phyloP scores from a whole-genome alignment of 306 rosid genomes.

The Trichosanthes cucumerina region DNA sequence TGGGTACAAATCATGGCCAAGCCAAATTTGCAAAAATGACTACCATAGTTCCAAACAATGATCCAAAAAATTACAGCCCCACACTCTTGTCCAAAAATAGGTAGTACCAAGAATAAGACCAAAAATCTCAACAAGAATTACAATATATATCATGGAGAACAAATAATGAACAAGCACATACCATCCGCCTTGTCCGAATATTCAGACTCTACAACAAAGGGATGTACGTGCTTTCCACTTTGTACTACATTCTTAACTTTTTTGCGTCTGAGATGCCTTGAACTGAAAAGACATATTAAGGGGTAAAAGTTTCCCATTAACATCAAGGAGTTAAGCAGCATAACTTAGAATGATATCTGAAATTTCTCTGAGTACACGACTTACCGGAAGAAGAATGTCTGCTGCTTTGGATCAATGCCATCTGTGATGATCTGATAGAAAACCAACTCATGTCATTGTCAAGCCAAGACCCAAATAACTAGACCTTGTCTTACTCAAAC shows the following conservation, averaged over 20 bases:
- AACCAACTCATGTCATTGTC: neutral
- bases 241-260: conserved; percentile 21
- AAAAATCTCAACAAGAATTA: neutral
- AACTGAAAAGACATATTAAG: conserved; percentile 30
- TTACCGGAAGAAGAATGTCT: conserved; percentile 48
- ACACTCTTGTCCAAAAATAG: neutral
- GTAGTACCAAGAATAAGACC: neutral
- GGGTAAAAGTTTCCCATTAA: neutral
- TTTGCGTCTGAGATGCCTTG: conserved; percentile 38
- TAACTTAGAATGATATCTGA: neutral
- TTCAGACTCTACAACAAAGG: conserved; percentile 24
- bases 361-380: conserved; percentile 9
- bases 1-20: neutral
- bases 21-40: neutral
- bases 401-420: conserved; percentile 50
- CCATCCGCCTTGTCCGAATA: conserved; percentile 44
- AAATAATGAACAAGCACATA: conserved; percentile 21
- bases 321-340: neutral
- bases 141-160: neutral
- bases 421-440: conserved; percentile 33
- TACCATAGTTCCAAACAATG: neutral
- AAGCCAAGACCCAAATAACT: neutral
- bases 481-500: neutral
- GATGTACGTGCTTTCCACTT: conserved; percentile 27
- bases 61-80: neutral